Conservation (phyloP, 257 asterid genomes). For the Solanum pinnatisectum region DNA sequence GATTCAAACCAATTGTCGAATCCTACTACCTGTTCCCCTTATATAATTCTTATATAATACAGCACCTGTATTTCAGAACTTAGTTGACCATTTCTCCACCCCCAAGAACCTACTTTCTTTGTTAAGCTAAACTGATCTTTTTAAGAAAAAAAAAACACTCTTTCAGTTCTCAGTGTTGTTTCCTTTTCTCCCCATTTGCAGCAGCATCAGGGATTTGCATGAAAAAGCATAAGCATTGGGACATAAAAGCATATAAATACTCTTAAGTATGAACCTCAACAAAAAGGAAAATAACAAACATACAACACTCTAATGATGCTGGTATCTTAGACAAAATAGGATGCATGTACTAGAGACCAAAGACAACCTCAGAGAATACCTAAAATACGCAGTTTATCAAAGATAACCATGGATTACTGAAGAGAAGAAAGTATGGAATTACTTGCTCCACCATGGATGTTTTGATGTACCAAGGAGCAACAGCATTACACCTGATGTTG, state of each 20-base stretch:
- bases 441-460: conserved; percentile 64
- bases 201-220: background rate
- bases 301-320: background rate
- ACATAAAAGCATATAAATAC: background rate
- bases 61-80: background rate
- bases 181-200: background rate
- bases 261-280: background rate
- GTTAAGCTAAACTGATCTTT: background rate
- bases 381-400: background rate
- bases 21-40: background rate
- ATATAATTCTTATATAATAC: background rate
- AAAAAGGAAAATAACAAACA: background rate
- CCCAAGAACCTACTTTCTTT: background rate
- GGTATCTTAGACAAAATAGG: background rate
- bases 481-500: conserved; percentile 50
- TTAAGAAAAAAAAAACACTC: background rate
- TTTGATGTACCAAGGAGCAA: conserved; percentile 68
- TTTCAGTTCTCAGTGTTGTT: background rate
- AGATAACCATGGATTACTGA: background rate
- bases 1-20: background rate
- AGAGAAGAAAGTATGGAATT: conserved; percentile 1
- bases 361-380: background rate
- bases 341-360: background rate
- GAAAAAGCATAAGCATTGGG: background rate
- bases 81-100: background rate